Percentiles rank a stretch among this genome's conserved stretches.
Conservation (phyloP, 495 filamentous ascomycete genomes). For the Rhypophila decipiens region DNA sequence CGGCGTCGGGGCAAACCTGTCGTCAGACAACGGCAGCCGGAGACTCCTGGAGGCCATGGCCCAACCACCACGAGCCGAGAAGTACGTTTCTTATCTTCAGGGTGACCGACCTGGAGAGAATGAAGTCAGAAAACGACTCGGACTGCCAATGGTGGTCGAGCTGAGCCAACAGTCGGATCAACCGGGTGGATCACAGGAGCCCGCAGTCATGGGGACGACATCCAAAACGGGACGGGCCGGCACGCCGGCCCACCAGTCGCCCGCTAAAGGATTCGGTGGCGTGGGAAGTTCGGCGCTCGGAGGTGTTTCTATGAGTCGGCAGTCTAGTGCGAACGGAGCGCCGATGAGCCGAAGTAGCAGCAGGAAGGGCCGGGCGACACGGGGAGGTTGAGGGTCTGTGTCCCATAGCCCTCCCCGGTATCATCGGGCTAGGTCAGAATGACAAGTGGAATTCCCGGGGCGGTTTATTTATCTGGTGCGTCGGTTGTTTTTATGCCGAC, state of each 20-base stretch:
- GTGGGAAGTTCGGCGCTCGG: conserved; percentile 11
- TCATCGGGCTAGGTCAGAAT: no score
- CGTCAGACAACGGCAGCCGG: conserved; percentile 36
- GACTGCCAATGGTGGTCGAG: conserved; percentile 30
- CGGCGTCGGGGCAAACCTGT: conserved; percentile 38
- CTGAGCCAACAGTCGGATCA: conserved; percentile 7
- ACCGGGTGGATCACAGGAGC: conserved; percentile 13
- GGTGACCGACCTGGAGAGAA: conserved; percentile 39
- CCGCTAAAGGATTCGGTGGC: conserved; percentile 15
- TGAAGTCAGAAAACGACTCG: conserved; percentile 33
- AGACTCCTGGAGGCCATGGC: conserved; percentile 38
- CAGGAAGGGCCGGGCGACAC: conserved; percentile 26
- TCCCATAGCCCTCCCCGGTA: no score
- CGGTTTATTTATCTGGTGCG: no score
- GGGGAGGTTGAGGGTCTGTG: conserved; percentile 13
- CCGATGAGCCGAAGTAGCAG: conserved; percentile 44
- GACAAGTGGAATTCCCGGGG: no score
- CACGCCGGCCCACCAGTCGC: conserved; percentile 19
- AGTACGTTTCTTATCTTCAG: conserved; percentile 34
- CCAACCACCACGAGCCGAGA: conserved; percentile 25
- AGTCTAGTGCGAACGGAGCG: conserved; percentile 41
- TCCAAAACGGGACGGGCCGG: conserved; percentile 20
- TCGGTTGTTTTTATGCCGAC: no score
- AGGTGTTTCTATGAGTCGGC: conserved; percentile 43
- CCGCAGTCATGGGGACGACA: conserved; percentile 14